Conservation (phyloP, 306 rosid genomes). For the Erythrophleum fordii region DNA sequence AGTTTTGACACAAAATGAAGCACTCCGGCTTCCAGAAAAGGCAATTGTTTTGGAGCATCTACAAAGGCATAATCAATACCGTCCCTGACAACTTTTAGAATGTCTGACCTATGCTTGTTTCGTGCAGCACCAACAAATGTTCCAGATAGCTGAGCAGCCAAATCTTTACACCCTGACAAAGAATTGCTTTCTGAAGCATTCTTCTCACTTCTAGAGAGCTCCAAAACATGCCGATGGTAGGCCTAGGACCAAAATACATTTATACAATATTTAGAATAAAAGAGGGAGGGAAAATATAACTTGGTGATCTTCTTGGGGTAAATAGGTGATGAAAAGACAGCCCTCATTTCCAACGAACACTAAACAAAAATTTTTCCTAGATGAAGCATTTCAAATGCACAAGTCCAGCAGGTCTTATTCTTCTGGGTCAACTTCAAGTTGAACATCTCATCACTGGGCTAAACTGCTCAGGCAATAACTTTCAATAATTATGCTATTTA, state of each 20-base stretch:
- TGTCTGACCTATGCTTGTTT: slow-evolving; percentile 73
- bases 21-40: slow-evolving; percentile 78
- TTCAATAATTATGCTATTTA: background rate
- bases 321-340: slow-evolving; percentile 13
- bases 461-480: background rate
- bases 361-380: background rate
- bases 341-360: slow-evolving; percentile 24
- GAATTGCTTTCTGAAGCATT: slow-evolving; percentile 59
- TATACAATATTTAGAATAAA: slow-evolving; percentile 28
- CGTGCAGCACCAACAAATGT: slow-evolving; percentile 81
- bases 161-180: slow-evolving; percentile 72
- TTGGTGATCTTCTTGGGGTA: slow-evolving; percentile 19
- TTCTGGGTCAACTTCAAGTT: slow-evolving; percentile 1
- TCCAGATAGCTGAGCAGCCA: slow-evolving; percentile 87
- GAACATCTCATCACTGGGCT: slow-evolving; percentile 24
- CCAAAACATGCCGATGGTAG: slow-evolving; percentile 58
- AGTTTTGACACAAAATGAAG: slow-evolving; percentile 79
- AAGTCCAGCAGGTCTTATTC: background rate
- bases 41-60: slow-evolving; percentile 79
- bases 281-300: slow-evolving; percentile 28
- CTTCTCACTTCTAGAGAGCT: slow-evolving; percentile 54
- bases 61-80: slow-evolving; percentile 87
- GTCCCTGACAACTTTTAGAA: slow-evolving; percentile 72
- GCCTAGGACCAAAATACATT: slow-evolving; percentile 57
- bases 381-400: slow-evolving; percentile 19